These are phyloP conservation scores for Phytophthora cryptogea DNA, from an alignment of 352 stramenopile genomes.

Conservation along the genomic window DNA sequence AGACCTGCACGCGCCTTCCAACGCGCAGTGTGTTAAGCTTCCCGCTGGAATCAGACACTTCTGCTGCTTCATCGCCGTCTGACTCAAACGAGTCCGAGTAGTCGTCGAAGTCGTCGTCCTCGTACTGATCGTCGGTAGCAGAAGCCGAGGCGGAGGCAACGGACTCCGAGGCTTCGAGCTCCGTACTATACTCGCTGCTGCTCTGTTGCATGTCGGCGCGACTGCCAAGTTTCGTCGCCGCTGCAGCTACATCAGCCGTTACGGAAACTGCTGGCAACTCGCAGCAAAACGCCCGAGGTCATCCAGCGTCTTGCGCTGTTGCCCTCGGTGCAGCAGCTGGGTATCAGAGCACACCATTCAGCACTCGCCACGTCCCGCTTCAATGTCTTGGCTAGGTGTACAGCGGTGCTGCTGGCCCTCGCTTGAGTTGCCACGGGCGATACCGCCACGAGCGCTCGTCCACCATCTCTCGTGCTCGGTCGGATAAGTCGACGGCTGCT, in stretches of 20 bases:
- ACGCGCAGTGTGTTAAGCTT: not conserved
- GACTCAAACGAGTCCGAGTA: constrained; percentile 64
- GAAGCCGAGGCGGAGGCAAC: constrained; percentile 1
- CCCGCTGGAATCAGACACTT: not conserved
- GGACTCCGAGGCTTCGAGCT: constrained; percentile 19
- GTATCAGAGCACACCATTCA: constrained; percentile 9
- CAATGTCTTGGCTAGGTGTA: constrained; percentile 1
- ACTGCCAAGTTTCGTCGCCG: constrained; percentile 1
- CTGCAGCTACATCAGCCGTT: constrained; percentile 11
- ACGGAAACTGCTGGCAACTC: constrained; percentile 5
- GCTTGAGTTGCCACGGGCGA: not conserved
- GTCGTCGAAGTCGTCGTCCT: constrained; percentile 48
- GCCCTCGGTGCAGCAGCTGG: not conserved
- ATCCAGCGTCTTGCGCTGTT: constrained; percentile 2
- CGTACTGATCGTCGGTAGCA: constrained; percentile 27
- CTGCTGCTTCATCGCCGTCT: constrained; percentile 15
- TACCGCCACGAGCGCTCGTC: too few relatives aligned
- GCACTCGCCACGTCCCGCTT: constrained; percentile 11
- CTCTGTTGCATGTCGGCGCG: constrained; percentile 13
- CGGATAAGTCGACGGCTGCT: not conserved
- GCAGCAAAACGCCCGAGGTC: not conserved
- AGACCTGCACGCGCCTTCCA: constrained; percentile 48
- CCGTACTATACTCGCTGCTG: constrained; percentile 21
- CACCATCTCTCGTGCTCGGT: not conserved
- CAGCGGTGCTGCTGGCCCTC: not conserved